Base-by-base conservation (phyloP, 768 basidiomycete species). In the Serendipita sp. region DNA sequence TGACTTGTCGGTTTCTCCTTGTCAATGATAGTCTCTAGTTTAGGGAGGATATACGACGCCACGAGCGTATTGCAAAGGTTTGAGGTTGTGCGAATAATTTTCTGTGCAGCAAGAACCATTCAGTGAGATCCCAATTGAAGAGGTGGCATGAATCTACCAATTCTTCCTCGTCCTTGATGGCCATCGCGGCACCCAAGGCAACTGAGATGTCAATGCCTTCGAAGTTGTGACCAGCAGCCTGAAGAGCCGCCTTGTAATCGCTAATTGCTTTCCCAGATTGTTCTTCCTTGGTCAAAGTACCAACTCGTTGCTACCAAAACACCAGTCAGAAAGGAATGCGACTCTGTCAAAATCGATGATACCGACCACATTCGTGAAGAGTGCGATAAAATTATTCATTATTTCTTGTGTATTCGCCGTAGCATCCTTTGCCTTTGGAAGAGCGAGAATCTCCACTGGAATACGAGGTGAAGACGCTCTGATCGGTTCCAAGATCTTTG, bases 151-250 rank as follows among this genome's bases (percentile, higher is more conserved):
- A 23, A 23, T 23, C 66, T 67, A 92, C 95, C 63, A 95, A 72
- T 70, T 98, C 96, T 45, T 96, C 91, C 29, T 85, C 83, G 69
- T 98, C 94, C 73, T 97, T 98, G 29, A 86, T 81, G 0, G 87
- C 85, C 79, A 97, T 83, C 60, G 90, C 77, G 0, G 84, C 75
- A 0, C 92, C 88, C 15, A 96, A 76, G 0, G 87, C 83, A 1
- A 83, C 75, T 0, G 83, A 78, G 72, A 93, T 87, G 70, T 98
- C 96, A 23, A 89, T 77, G 37, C 84, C 71, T 68, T 92, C 87
- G 3, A 91, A 84, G 69, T 85, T 85, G 3, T 74, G 78, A 3
- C 75, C 72, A 11, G 82, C 76, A 15, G 76, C 80, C 3, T 77
- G 74, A 18, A 91, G 70, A 16, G 80, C 78, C 60, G 80, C 80